Conservation (phyloP, 495 filamentous ascomycete genomes). For the Pyronema omphalodes region DNA sequence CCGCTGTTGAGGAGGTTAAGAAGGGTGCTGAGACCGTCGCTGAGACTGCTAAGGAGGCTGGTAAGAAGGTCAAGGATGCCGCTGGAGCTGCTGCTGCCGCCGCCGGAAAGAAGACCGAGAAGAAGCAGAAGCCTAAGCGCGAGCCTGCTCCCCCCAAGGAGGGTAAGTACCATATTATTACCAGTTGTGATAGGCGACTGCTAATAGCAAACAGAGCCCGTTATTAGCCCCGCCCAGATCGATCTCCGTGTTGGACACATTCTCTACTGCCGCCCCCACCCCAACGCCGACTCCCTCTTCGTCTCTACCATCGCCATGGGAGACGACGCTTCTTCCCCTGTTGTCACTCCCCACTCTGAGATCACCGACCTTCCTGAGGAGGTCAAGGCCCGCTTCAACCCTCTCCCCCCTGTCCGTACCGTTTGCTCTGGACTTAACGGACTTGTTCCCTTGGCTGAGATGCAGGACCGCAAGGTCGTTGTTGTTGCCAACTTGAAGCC, state of each 20-base stretch:
- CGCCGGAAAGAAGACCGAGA: slow-evolving; percentile 38
- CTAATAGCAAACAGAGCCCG: slow-evolving; percentile 20
- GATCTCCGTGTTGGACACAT: slow-evolving; percentile 95
- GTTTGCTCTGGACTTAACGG: slow-evolving; percentile 95
- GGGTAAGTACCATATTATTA: slow-evolving; percentile 9
- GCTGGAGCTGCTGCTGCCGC: slow-evolving; percentile 29
- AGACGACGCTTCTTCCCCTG: slow-evolving; percentile 61
- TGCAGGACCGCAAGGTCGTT: slow-evolving; percentile 89
- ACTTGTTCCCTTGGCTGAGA: slow-evolving; percentile 74
- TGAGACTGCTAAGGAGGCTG: slow-evolving; percentile 24
- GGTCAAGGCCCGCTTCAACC: slow-evolving; percentile 26
- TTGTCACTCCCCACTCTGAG: slow-evolving; percentile 24
- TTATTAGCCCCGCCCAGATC: slow-evolving; percentile 62
- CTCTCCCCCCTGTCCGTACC: slow-evolving; percentile 43
- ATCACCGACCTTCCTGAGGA: slow-evolving; percentile 62
- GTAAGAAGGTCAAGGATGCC: slow-evolving; percentile 32
- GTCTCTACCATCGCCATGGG: slow-evolving; percentile 95
- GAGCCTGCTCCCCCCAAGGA: slow-evolving; percentile 40
- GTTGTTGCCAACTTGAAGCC: slow-evolving; percentile 96
- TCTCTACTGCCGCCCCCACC: slow-evolving; percentile 81
- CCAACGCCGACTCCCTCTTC: slow-evolving; percentile 86
- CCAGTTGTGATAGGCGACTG: not conserved
- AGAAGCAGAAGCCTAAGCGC: slow-evolving; percentile 64
- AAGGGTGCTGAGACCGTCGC: slow-evolving; percentile 20
- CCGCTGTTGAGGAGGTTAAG: slow-evolving; percentile 32